These are phyloP conservation scores for Podaxis mareebaensis DNA, from an alignment of 768 basidiomycete genomes.

Conservation along the genomic window DNA sequence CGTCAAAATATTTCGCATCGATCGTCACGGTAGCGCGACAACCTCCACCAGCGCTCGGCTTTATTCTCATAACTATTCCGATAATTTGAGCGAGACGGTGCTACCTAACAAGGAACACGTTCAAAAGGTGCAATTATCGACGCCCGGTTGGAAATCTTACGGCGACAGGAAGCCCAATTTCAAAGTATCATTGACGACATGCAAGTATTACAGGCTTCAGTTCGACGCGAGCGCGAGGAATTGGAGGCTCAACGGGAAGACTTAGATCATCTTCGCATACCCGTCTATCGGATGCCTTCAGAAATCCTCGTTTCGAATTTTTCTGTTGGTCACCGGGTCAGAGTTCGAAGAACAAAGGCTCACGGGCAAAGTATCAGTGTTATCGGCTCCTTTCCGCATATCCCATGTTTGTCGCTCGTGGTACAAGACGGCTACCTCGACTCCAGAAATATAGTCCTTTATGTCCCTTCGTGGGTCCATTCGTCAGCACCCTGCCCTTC, in stretches of 20 bases:
- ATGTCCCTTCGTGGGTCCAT: constrained; percentile 24
- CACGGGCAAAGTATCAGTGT: too few species aligned
- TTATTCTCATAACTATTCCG: neutral
- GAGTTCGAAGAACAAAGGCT: constrained; percentile 22
- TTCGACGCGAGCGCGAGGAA: constrained; percentile 32
- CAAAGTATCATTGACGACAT: constrained; percentile 41
- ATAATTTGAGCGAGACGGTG: neutral
- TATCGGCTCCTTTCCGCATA: constrained; percentile 15
- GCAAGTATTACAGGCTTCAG: constrained; percentile 34
- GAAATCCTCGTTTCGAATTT: constrained; percentile 49
- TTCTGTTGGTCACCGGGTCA: constrained; percentile 28
- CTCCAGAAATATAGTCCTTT: constrained; percentile 21
- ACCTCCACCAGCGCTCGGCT: neutral
- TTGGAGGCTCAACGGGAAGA: constrained; percentile 30
- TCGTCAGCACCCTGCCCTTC: neutral
- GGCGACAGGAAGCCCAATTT: constrained; percentile 39
- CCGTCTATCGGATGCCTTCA: constrained; percentile 51
- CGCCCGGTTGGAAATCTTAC: constrained; percentile 37
- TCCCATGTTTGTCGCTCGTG: constrained; percentile 23
- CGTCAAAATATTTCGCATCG: neutral
- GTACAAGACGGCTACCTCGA: neutral
- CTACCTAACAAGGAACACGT: neutral
- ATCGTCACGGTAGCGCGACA: neutral
- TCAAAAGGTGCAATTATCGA: constrained; percentile 35
- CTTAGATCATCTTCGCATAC: constrained; percentile 42